A percentile compares a stretch with the other conserved stretches of the same genome.
phyloP scores from a whole-genome alignment of 2,329 filamentous ascomycete species.

The Colletotrichum sp. region DNA sequence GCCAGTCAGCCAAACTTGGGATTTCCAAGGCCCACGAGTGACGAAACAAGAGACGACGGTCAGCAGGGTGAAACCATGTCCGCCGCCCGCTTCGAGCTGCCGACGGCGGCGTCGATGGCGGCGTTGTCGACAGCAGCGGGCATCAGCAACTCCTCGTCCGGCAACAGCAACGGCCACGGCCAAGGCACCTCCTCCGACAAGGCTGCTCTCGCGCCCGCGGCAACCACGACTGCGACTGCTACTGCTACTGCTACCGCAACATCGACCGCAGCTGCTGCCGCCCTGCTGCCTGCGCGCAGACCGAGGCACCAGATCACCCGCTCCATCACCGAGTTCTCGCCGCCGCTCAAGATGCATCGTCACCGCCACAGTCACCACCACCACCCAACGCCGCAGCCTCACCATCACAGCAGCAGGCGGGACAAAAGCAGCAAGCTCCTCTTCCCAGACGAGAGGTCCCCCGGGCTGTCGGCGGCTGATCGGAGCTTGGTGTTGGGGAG shows the following conservation, averaged over 20 bases:
- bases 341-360: constrained; percentile 43
- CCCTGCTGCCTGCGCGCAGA: constrained; percentile 1
- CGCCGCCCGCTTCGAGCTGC: constrained; percentile 13
- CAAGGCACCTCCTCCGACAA: neutral
- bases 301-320: constrained; percentile 57
- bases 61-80: constrained; percentile 17
- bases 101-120: constrained; percentile 5
- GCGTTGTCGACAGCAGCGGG: neutral
- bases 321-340: constrained; percentile 59
- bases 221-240: neutral
- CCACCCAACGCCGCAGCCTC: constrained; percentile 33
- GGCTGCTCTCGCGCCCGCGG: neutral
- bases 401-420: constrained; percentile 20
- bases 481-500: constrained; percentile 24
- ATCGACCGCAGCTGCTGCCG: neutral
- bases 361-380: constrained; percentile 40
- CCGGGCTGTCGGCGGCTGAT: constrained; percentile 24
- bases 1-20: neutral
- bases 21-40: neutral
- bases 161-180: neutral
- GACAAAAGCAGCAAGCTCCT: constrained; percentile 5
- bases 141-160: neutral
- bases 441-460: constrained; percentile 28
- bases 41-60: neutral
- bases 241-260: neutral